phyloP scores from a whole-genome alignment of 306 rosid genomes.

The Phaseolus lunatus region DNA sequence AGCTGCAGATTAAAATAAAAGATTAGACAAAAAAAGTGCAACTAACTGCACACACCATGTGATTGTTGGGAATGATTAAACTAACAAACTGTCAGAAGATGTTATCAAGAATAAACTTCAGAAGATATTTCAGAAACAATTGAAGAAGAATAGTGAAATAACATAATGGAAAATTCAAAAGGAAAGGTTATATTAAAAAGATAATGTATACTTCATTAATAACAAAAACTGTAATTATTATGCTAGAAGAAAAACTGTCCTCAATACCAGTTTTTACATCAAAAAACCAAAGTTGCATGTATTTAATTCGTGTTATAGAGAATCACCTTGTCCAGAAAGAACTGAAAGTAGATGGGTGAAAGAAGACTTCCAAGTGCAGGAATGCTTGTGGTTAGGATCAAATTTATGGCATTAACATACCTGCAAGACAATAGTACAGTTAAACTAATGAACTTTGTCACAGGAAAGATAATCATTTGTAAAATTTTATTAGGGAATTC shows the following conservation, averaged over 20 bases:
- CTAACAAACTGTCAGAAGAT: constrained; percentile 25
- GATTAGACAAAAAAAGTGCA: constrained; percentile 27
- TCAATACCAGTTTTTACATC: constrained; percentile 35
- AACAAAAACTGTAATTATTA: neutral
- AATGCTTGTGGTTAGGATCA: constrained; percentile 88
- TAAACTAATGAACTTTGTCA: constrained; percentile 33
- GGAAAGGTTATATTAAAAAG: neutral
- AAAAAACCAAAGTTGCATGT: constrained; percentile 14
- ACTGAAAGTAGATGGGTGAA: constrained; percentile 94
- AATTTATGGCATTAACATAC: constrained; percentile 94
- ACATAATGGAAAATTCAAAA: constrained; percentile 1
- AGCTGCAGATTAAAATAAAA: constrained; percentile 65
- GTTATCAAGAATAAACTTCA: constrained; percentile 24
- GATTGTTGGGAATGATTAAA: constrained; percentile 31
- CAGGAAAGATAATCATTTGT: constrained; percentile 21
- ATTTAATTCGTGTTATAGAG: constrained; percentile 24
- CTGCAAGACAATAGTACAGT: constrained; percentile 59
- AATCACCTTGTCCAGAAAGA: constrained; percentile 95
- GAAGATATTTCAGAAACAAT: constrained; percentile 8
- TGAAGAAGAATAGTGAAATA: constrained; percentile 38
- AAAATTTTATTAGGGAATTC: constrained; percentile 35
- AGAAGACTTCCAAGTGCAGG: constrained; percentile 97
- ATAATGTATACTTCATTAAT: constrained; percentile 5
- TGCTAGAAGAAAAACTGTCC: constrained; percentile 20
- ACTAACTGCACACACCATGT: constrained; percentile 34